Conservation (phyloP, 305 asterid genomes). For the Ilex paraguariensis region DNA sequence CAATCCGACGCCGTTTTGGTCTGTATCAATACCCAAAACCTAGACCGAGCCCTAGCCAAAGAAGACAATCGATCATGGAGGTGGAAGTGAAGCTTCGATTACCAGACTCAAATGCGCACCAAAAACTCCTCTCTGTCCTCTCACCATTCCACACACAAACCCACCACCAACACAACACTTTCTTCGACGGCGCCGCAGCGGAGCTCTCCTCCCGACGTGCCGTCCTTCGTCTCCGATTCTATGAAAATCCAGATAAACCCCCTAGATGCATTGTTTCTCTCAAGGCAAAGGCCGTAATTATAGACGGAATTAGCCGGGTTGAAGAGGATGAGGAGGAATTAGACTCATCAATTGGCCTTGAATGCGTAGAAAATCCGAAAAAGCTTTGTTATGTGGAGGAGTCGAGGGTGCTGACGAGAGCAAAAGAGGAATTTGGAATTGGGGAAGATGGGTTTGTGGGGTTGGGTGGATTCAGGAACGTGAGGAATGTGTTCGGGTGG, state of each 20-base stretch:
- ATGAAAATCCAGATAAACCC: conserved; percentile 38
- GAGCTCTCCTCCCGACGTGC: conserved; percentile 66
- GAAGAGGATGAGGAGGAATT: conserved; percentile 91
- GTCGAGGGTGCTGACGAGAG: conserved; percentile 75
- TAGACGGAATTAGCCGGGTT: conserved; percentile 78
- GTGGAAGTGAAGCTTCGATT: conserved; percentile 83
- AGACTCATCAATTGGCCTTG: conserved; percentile 47
- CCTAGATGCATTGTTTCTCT: conserved; percentile 69
- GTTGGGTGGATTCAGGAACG: conserved; percentile 74
- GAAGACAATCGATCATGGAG: conserved; percentile 43
- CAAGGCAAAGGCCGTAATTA: conserved; percentile 74
- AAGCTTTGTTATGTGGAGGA: conserved; percentile 31
- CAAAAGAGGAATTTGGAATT: conserved; percentile 64
- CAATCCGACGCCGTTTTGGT: conserved; percentile 23
- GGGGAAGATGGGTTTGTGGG: conserved; percentile 43
- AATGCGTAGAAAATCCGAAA: conserved; percentile 48
- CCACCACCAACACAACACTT: conserved; percentile 83
- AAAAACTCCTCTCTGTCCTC: conserved; percentile 51
- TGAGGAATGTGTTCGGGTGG: conserved; percentile 84
- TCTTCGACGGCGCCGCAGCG: conserved; percentile 66
- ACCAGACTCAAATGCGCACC: conserved; percentile 48
- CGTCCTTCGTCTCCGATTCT: conserved; percentile 81
- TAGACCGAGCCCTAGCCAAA: neutral
- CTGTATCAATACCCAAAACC: neutral
- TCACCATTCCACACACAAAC: conserved; percentile 49